Evolutionary conservation across 2,329 filamentous ascomycete genomes (phyloP).

Genomic region (Bisporella sp.): DNA sequence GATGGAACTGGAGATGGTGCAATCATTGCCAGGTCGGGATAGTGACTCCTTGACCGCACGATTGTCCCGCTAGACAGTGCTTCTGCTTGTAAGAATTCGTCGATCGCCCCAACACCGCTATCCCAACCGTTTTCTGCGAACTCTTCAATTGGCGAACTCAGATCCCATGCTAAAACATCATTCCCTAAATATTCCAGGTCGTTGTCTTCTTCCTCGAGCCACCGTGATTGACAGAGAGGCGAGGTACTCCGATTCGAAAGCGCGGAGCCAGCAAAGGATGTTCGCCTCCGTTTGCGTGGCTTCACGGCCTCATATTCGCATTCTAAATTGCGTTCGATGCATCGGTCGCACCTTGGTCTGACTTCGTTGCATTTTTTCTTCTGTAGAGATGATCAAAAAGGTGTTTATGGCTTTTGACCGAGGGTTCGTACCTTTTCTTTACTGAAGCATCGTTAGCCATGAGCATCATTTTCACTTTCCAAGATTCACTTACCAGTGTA

Average conservation of each 20-base stretch:
- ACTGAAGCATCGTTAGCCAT: conserved; percentile 18
- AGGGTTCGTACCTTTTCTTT: conserved; percentile 25
- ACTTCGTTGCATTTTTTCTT: conserved; percentile 29
- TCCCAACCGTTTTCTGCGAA: conserved; percentile 16
- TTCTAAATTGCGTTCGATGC: conserved; percentile 19
- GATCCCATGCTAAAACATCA: conserved; percentile 16
- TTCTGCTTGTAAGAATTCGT: conserved; percentile 18
- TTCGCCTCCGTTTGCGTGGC: conserved; percentile 18
- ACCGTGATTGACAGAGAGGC: conserved; percentile 13
- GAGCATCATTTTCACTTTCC: neutral
- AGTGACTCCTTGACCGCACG: conserved; percentile 19
- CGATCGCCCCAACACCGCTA: conserved; percentile 10
- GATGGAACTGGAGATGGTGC: conserved; percentile 14
- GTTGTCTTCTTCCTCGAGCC: conserved; percentile 17
- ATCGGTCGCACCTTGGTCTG: conserved; percentile 25
- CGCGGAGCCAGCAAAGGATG: conserved; percentile 11
- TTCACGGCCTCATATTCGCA: conserved; percentile 28
- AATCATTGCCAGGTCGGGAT: conserved; percentile 26
- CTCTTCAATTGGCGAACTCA: conserved; percentile 16
- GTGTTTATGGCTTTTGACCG: too few relatives aligned
- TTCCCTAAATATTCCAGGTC: conserved; percentile 5
- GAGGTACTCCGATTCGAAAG: conserved; percentile 14
- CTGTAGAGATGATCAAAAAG: conserved; percentile 8
- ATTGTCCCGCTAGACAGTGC: conserved; percentile 4
- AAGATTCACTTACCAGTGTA: conserved; percentile 23